phyloP scores from a whole-genome alignment of 1,284 basidiomycete species.

The Malassezia globosa region DNA sequence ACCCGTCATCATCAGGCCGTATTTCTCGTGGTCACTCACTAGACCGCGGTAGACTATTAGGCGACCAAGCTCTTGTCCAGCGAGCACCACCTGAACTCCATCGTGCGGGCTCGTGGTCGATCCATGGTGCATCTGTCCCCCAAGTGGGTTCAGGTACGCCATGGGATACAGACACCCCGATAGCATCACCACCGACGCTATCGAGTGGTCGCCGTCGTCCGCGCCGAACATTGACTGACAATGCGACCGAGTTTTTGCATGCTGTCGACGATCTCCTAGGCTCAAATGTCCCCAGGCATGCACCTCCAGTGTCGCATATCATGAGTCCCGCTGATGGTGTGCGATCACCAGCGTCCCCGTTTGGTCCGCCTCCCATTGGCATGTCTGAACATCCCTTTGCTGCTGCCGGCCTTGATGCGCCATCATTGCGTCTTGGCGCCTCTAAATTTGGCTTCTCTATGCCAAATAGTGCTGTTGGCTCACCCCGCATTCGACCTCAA shows the following conservation, averaged over 20 bases:
- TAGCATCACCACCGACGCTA: not conserved
- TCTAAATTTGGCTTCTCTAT: not conserved
- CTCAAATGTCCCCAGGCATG: not conserved
- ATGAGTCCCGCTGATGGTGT: not conserved
- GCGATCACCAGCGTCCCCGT: not conserved
- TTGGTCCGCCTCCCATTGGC: not conserved
- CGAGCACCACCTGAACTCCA: not conserved
- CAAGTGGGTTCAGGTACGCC: not conserved
- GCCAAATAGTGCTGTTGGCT: not conserved
- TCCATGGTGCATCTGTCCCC: not conserved
- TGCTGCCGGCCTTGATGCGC: not conserved
- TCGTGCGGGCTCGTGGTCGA: slow-evolving; percentile 3
- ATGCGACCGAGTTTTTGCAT: slow-evolving; percentile 12
- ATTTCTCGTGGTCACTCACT: no score
- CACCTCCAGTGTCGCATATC: not conserved
- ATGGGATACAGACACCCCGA: not conserved
- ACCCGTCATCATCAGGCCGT: not conserved
- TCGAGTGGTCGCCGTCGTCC: not conserved
- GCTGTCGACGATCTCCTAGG: slow-evolving; percentile 8
- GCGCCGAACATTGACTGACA: slow-evolving; percentile 13
- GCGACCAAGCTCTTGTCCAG: no score
- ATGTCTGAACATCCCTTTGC: not conserved
- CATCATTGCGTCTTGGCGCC: not conserved
- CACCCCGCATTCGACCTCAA: not conserved
- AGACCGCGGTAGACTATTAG: no score